Evolutionary conservation across 352 stramenopile species (phyloP), one percentile per base, ranked within the genome.

Genomic region (Peronosclerospora sorghi): DNA sequence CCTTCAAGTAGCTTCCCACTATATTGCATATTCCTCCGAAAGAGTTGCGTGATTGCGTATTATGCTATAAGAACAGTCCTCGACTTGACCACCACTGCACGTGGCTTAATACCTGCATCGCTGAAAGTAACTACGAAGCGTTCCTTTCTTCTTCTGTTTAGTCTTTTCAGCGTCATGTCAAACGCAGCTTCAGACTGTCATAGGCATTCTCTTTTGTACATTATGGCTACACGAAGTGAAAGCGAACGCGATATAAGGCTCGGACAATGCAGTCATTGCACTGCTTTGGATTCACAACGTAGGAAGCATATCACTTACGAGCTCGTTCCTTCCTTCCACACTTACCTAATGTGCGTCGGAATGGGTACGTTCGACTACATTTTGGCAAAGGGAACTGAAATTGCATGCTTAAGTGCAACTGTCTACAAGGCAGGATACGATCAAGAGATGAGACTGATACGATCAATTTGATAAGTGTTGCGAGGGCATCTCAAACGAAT

Each of bases 41-140:
- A 45, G 65, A 71, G 43, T 74, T 59, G 9, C 67, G 82, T 1
- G 92, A 92, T 54, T 94, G 78, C 57, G 82, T 26, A 26, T 26
- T 26, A 26, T 26, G 21, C 6, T 7, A 26, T 26, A 94, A 94
- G 48, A 85, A 65, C 40, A 89, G 75, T 21, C 70, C 73, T 7
- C 73, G 76, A 0, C 59, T 92, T 5, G 79, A 92, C 35, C 79
- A 92, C 48, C 79, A 92, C 51, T 92, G 79, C 60, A 88, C 79
- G 14, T 92, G 79, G 77, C 62, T 92, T 39, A 92, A 92, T 50
- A 92, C 79, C 5, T 89, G 79, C 54, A 89, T 92, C 35, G 76
- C 68, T 8, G 74, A 85, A 46, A 78, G 54, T 45, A 88, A 92
- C 51, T 92, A 92, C 54, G 76, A 83, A 39, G 60, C 78, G 4